Evolutionary conservation across 2,329 filamentous ascomycete species (phyloP), one percentile per base, ranked within the genome.

Genomic region (Knoxdaviesia proteae): DNA sequence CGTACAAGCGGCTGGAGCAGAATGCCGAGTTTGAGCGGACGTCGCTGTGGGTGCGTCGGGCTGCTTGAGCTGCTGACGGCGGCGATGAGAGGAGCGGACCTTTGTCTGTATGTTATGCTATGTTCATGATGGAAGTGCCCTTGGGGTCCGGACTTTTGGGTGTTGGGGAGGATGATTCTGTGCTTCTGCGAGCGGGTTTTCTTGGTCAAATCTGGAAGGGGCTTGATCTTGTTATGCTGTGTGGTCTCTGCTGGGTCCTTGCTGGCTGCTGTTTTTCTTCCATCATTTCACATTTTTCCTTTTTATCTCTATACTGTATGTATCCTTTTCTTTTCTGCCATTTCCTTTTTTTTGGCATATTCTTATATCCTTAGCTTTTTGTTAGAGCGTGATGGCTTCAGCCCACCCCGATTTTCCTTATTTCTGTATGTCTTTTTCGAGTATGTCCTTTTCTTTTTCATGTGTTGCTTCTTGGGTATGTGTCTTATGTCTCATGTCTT

Each of bases 21-120:
- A 69, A 79, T 42, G 68, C 67, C 3, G 64, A 67, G 34, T 79
- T 67, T 51, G 76, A 82, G 52, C 73, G 72, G 7, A 78, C 76
- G 0, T 71, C 71, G 32, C 59, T 92, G 7, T 92, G 84, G 84
- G 80, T 92, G 41, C 71, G 78, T 52, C 68, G 84, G 48, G 77
- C 86, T 47, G 20, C 20, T 20, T 20, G 3, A 20, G 20, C 20
- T 3, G 20, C 20, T 20, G 20, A 20, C 20, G 20, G 20, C 20
- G 20, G 20, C 3, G 20, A 20, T 20, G 20, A 20, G 20, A 20
- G 20, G 20, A 20, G 20, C 20, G 20, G 20, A 20, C 20, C 20
- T 2, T 20, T 20, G 20, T 3, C 20, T 20, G 20, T 20, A 20
- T 20, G 20, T 20, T 20, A 20, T 20, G 20, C 20, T 3, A 20